Percentiles rank a stretch among this genome's conserved stretches.
These are phyloP conservation scores for Kwoniella newhampshirensis DNA, from an alignment of 768 basidiomycete genomes.

Conservation along the genomic window DNA sequence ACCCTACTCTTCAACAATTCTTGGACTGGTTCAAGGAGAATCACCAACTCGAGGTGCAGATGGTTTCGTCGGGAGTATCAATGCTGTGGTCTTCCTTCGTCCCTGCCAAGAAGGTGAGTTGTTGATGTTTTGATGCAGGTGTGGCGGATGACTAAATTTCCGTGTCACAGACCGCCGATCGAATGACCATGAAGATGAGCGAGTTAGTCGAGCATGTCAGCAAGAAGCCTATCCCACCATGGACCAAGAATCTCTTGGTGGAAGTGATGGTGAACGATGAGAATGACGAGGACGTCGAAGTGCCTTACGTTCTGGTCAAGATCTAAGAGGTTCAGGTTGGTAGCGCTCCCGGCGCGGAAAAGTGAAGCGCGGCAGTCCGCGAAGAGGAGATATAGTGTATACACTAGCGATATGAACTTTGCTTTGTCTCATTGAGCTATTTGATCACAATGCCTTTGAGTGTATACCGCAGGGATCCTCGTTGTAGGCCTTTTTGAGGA, in stretches of 20 bases:
- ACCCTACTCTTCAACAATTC: conserved; percentile 84
- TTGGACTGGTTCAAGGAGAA: conserved; percentile 76
- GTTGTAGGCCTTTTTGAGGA: too few relatives aligned
- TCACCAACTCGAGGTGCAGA: conserved; percentile 82
- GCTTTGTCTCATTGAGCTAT: too few relatives aligned
- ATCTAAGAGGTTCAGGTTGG: conserved; percentile 20
- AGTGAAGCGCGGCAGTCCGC: conserved; percentile 21
- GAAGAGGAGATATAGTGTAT: background rate
- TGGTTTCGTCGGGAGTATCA: conserved; percentile 96
- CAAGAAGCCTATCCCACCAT: conserved; percentile 85
- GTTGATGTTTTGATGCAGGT: background rate
- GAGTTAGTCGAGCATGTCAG: conserved; percentile 88
- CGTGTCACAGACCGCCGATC: conserved; percentile 70
- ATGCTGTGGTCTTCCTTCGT: conserved; percentile 97
- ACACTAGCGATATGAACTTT: too few relatives aligned
- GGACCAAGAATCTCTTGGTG: conserved; percentile 79
- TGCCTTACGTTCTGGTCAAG: conserved; percentile 52
- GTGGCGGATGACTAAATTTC: background rate
- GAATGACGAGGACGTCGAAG: conserved; percentile 92
- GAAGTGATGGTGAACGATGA: conserved; percentile 94
- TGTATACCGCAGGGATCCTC: too few relatives aligned
- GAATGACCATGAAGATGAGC: conserved; percentile 84
- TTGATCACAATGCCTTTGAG: too few relatives aligned
- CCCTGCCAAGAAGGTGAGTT: conserved; percentile 82
- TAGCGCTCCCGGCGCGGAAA: background rate